Conservation (phyloP, 1,284 basidiomycete species). For the Ceratobasidium sp. region DNA sequence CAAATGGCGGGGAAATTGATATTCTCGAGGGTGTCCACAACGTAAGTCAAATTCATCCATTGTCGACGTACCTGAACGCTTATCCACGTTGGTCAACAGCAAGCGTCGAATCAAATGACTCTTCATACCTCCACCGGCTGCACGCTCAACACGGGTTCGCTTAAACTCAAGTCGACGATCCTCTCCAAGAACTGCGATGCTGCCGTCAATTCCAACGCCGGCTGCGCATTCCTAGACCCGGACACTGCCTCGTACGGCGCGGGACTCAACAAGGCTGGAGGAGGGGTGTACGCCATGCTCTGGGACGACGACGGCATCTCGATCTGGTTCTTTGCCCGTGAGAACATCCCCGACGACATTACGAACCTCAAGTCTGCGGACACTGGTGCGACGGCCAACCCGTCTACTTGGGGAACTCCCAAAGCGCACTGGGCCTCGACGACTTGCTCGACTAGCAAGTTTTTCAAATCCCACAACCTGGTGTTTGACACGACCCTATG, state of each 20-base stretch:
- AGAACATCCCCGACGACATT: slow-evolving; percentile 67
- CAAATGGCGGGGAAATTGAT: slow-evolving; percentile 73
- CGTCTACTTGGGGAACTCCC: slow-evolving; percentile 70
- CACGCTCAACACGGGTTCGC: slow-evolving; percentile 53
- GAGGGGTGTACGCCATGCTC: slow-evolving; percentile 80
- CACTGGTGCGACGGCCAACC: slow-evolving; percentile 57
- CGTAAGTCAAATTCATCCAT: slow-evolving; percentile 24
- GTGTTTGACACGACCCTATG: slow-evolving; percentile 74
- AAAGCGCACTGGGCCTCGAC: slow-evolving; percentile 66
- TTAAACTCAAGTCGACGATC: slow-evolving; percentile 40
- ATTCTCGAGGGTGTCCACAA: slow-evolving; percentile 74
- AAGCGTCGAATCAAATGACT: slow-evolving; percentile 66
- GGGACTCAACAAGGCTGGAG: slow-evolving; percentile 72
- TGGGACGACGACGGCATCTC: slow-evolving; percentile 73
- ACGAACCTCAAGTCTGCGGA: neutral
- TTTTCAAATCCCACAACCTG: slow-evolving; percentile 72
- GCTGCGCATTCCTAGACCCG: slow-evolving; percentile 68
- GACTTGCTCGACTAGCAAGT: slow-evolving; percentile 67
- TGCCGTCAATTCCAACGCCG: slow-evolving; percentile 59
- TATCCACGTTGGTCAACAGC: neutral
- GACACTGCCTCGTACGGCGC: slow-evolving; percentile 67
- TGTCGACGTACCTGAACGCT: neutral
- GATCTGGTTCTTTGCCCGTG: slow-evolving; percentile 78
- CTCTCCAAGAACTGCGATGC: slow-evolving; percentile 57
- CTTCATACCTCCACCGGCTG: slow-evolving; percentile 71